phyloP scores from a whole-genome alignment of 495 filamentous ascomycete genomes.

The Talaromyces nanjingensis region DNA sequence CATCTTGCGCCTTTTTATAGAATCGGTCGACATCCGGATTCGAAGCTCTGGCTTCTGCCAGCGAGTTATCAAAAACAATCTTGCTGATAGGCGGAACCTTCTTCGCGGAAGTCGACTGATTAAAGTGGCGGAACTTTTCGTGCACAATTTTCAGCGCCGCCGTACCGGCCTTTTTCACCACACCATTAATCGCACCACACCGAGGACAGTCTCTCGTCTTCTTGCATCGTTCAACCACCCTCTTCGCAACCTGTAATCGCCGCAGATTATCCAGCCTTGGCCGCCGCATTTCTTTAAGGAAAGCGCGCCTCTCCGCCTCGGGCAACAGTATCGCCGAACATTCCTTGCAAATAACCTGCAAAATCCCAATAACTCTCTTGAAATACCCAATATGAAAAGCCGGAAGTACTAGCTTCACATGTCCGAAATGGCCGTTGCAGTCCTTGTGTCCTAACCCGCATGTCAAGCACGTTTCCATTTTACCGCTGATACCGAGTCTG shows the following conservation, averaged over 20 bases:
- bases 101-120: constrained; percentile 73
- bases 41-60: constrained; percentile 63
- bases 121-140: constrained; percentile 82
- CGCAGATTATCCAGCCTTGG: constrained; percentile 82
- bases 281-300: constrained; percentile 68
- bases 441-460: constrained; percentile 68
- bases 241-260: constrained; percentile 71
- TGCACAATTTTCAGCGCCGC: constrained; percentile 86
- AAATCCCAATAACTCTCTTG: constrained; percentile 76
- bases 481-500: constrained; percentile 82
- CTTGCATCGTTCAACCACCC: constrained; percentile 77
- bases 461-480: constrained; percentile 67
- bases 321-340: constrained; percentile 64
- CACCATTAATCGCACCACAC: constrained; percentile 75
- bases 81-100: constrained; percentile 77
- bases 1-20: constrained; percentile 83
- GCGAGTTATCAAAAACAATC: constrained; percentile 74
- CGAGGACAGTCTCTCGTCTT: constrained; percentile 72
- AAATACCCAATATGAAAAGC: constrained; percentile 95
- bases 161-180: constrained; percentile 73
- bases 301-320: constrained; percentile 64
- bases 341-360: constrained; percentile 89
- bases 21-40: constrained; percentile 85
- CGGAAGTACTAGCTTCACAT: constrained; percentile 81
- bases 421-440: constrained; percentile 93